A percentile compares a stretch with the other conserved stretches of the same genome.
Conservation (phyloP, 768 basidiomycete species). For the Naganishia vaughanmartiniae region DNA sequence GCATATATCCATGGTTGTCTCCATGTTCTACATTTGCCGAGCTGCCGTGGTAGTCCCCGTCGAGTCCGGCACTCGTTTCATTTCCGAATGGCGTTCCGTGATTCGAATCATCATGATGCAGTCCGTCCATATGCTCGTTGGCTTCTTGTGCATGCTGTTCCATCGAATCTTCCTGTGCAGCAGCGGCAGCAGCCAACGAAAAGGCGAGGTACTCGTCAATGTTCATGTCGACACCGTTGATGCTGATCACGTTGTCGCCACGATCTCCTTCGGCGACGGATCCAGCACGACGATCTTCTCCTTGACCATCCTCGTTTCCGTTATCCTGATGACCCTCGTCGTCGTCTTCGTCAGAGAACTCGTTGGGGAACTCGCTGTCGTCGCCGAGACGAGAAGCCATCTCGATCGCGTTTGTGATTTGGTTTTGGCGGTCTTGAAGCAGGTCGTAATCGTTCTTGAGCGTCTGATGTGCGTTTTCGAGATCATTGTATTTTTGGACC, state of each 20-base stretch:
- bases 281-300: background rate
- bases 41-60: background rate
- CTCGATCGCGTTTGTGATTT: slow-evolving; percentile 17
- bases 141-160: slow-evolving; percentile 1
- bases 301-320: background rate
- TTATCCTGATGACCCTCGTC: background rate
- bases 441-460: slow-evolving; percentile 9
- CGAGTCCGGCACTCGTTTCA: background rate
- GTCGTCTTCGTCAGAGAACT: slow-evolving; percentile 7
- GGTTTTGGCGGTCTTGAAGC: slow-evolving; percentile 14
- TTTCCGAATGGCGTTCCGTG: background rate
- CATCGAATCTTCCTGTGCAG: slow-evolving; percentile 18
- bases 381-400: slow-evolving; percentile 6
- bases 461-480: slow-evolving; percentile 13
- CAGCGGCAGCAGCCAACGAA: slow-evolving; percentile 13
- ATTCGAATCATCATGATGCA: background rate
- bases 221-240: slow-evolving; percentile 24
- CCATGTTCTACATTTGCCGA: background rate
- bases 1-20: background rate
- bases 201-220: slow-evolving; percentile 25
- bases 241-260: slow-evolving; percentile 21
- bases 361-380: background rate
- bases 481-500: slow-evolving; percentile 1
- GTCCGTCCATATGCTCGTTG: background rate
- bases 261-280: slow-evolving; percentile 8